Base-by-base conservation (phyloP, 2,329 filamentous ascomycete genomes). In the Aureobasidium sp. region DNA sequence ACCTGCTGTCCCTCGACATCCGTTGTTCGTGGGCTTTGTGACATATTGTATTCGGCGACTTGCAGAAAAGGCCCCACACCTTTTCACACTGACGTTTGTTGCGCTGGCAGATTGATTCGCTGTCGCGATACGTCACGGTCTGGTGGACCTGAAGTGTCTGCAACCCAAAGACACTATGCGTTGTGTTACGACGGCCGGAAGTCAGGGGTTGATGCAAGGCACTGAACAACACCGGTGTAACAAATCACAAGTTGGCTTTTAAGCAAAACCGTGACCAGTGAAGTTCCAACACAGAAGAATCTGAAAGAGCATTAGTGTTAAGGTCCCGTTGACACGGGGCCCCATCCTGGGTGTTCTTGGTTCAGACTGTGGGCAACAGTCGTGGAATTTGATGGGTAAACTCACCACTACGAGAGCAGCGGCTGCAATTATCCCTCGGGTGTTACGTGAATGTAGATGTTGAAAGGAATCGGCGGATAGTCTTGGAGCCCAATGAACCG, bases 11-110 rank as follows among this genome's bases (percentile, higher is more conserved):
- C 89, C 83, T 96, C 93, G 83, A 91, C 89, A 82, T 95, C 85
- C 73, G 80, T 79, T 73, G 88, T 91, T 84, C 90, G 87, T 82
- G 91, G 90, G 72, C 77, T 91, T 85, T 91, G 89, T 82, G 92
- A 96, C 92, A 97, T 89, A 80, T 83, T 86, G 81, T 94, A 91
- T 90, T 87, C 87, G 85, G 85, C 82, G 69, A 71, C 68, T 70
- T 77, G 74, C 76, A 78, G 75, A 27, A 37, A 39, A 36, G 29
- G 37, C 21, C 32, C 50, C 54, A 51, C 48, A 58, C 61, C 16
- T 30, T 30, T 37, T 57, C 36, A 49, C 47, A 54, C 37, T 59
- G 59, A 59, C 55, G 42, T 37, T 36, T 50, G 64, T 53, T 71
- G 68, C 67, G 68, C 67, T 69, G 68, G 69, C 67, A 69, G 39